Conservation (phyloP, 2,329 filamentous ascomycete species). For the Didymella exigua region DNA sequence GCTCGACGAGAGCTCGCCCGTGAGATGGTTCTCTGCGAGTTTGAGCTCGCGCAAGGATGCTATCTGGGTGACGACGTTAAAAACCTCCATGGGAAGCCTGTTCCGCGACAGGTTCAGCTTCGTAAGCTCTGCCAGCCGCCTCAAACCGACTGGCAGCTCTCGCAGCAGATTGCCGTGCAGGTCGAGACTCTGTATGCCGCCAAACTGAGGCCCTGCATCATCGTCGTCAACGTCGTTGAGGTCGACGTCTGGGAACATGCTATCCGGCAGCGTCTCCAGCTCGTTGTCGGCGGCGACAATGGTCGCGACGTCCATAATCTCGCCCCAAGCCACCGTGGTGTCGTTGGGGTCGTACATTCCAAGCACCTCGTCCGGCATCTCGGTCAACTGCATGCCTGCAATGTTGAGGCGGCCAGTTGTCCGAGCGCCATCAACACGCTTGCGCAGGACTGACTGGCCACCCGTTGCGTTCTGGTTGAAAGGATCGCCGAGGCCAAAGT, state of each 20-base stretch:
- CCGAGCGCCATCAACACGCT: slow-evolving; percentile 74
- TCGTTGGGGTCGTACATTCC: slow-evolving; percentile 81
- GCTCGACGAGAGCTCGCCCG: slow-evolving; percentile 60
- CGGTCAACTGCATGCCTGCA: slow-evolving; percentile 77
- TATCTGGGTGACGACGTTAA: slow-evolving; percentile 78
- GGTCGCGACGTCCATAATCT: slow-evolving; percentile 83
- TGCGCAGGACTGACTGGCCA: slow-evolving; percentile 70
- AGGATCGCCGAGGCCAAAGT: slow-evolving; percentile 69
- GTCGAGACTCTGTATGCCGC: slow-evolving; percentile 78
- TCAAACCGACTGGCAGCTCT: slow-evolving; percentile 74
- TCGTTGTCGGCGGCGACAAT: slow-evolving; percentile 92
- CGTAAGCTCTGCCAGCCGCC: slow-evolving; percentile 74
- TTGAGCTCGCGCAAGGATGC: slow-evolving; percentile 76
- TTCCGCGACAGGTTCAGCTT: slow-evolving; percentile 87
- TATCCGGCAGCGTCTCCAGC: slow-evolving; percentile 72
- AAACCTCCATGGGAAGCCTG: slow-evolving; percentile 71
- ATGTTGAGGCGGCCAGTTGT: slow-evolving; percentile 86
- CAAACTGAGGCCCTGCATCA: slow-evolving; percentile 75
- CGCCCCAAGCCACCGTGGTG: slow-evolving; percentile 77
- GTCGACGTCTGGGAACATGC: slow-evolving; percentile 75
- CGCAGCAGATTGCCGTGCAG: slow-evolving; percentile 82
- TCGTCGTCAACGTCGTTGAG: slow-evolving; percentile 63
- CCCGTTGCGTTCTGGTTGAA: slow-evolving; percentile 71
- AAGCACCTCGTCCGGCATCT: slow-evolving; percentile 81
- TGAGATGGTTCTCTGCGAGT: slow-evolving; percentile 59